Evolutionary conservation across 768 basidiomycete genomes (phyloP).

Genomic region (Fibroporia radiculosa): DNA sequence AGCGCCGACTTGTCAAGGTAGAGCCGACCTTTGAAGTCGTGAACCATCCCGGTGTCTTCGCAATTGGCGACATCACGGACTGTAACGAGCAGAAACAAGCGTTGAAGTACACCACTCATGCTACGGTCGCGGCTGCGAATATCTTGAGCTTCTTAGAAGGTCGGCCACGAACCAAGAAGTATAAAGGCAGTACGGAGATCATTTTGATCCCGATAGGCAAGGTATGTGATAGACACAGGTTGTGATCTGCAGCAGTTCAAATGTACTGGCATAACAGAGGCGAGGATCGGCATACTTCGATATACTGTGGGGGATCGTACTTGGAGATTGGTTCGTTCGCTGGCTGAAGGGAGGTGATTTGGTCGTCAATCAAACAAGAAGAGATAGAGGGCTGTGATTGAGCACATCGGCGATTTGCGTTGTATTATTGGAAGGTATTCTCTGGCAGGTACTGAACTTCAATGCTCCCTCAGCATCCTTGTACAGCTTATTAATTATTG

Average conservation of each 20-base stretch:
- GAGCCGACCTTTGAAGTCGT: constrained; percentile 49
- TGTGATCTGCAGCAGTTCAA: not conserved
- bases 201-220: constrained; percentile 46
- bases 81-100: constrained; percentile 57
- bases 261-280: constrained; percentile 9
- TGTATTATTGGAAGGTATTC: not conserved
- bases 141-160: constrained; percentile 36
- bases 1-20: constrained; percentile 40
- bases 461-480: too few relatives aligned
- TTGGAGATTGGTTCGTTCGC: constrained; percentile 21
- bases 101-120: constrained; percentile 40
- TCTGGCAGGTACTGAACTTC: too few relatives aligned
- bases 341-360: constrained; percentile 22
- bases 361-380: constrained; percentile 11
- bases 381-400: constrained; percentile 4
- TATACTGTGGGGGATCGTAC: constrained; percentile 23
- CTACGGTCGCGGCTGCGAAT: constrained; percentile 38
- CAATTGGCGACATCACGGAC: constrained; percentile 58
- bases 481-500: too few relatives aligned
- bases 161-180: constrained; percentile 27
- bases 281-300: constrained; percentile 23
- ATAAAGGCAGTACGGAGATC: constrained; percentile 42
- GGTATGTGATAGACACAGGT: constrained; percentile 25
- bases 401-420: not conserved
- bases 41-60: constrained; percentile 48